These are phyloP conservation scores for Aspergillus quadricinctus DNA, from an alignment of 2,329 filamentous ascomycete genomes.

Conservation along the genomic window DNA sequence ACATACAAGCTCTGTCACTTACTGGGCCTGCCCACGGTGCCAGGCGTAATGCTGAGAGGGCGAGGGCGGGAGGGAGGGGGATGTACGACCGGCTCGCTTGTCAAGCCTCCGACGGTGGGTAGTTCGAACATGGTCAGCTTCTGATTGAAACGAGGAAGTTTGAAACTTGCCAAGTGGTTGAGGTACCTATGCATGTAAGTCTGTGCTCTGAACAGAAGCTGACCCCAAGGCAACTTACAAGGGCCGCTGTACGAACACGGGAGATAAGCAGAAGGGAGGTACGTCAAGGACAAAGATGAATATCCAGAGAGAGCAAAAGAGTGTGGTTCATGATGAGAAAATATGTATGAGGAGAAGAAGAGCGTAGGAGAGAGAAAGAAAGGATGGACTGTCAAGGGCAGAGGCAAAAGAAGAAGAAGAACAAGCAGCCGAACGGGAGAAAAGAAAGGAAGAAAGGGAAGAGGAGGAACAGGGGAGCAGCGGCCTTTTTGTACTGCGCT, in stretches of 20 bases:
- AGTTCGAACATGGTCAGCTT: not conserved
- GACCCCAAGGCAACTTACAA: no score
- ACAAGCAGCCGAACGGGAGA: not conserved
- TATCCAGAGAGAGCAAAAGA: no score
- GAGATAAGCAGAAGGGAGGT: no score
- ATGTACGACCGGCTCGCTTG: not conserved
- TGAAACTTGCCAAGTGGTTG: no score
- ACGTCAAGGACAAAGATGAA: no score
- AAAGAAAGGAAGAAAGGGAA: not conserved
- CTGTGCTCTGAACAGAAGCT: no score
- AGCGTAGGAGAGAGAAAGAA: not conserved
- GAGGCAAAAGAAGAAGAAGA: not conserved
- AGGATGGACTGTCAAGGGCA: not conserved
- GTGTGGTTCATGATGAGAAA: not conserved
- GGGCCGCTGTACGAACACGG: no score
- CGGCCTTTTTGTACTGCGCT: not conserved
- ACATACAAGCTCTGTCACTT: conserved; percentile 16
- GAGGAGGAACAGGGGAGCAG: not conserved
- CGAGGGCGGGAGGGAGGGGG: not conserved
- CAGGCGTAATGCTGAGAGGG: conserved; percentile 10
- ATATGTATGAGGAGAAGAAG: not conserved
- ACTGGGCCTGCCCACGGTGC: conserved; percentile 16
- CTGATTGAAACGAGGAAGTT: no score
- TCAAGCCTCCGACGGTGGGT: not conserved
- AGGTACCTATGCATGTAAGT: no score